These are phyloP conservation scores for Cornus florida DNA, from an alignment of 148 eudicot genomes.

Conservation along the genomic window DNA sequence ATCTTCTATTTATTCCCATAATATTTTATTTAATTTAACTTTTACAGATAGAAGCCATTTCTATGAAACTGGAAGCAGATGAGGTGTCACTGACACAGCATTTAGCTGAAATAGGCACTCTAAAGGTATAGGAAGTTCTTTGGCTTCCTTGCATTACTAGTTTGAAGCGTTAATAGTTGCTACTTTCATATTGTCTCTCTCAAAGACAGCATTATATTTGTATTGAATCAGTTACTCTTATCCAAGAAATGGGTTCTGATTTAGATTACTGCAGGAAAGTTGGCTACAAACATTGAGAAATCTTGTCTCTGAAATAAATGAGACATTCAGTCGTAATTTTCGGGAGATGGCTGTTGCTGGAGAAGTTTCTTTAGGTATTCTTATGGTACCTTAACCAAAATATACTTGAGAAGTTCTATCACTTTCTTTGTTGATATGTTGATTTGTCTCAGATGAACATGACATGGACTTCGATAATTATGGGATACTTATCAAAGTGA, in stretches of 20 bases:
- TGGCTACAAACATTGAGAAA: conserved; percentile 93
- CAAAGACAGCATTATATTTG: neutral
- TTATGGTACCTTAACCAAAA: neutral
- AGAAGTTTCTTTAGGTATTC: conserved; percentile 85
- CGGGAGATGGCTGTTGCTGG: conserved; percentile 99
- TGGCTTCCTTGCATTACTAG: neutral
- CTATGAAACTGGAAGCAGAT: conserved; percentile 54
- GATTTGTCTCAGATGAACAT: conserved; percentile 67
- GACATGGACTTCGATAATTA: conserved; percentile 83
- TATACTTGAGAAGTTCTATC: neutral
- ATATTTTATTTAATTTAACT: neutral
- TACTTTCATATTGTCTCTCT: neutral
- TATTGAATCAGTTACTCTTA: neutral
- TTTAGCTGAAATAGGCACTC: conserved; percentile 54
- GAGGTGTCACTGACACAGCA: conserved; percentile 42
- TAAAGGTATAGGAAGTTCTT: conserved; percentile 53
- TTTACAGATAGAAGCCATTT: conserved; percentile 61
- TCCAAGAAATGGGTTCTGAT: neutral
- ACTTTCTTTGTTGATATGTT: conserved; percentile 19
- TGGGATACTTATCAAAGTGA: conserved; percentile 91
- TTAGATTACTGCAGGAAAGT: conserved; percentile 50
- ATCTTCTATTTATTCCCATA: conserved; percentile 5
- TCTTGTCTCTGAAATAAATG: conserved; percentile 80
- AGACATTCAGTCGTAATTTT: conserved; percentile 83
- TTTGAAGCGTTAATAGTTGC: neutral